phyloP scores from a whole-genome alignment of 176 grass and related monocot genomes.

The Carex cristatella region DNA sequence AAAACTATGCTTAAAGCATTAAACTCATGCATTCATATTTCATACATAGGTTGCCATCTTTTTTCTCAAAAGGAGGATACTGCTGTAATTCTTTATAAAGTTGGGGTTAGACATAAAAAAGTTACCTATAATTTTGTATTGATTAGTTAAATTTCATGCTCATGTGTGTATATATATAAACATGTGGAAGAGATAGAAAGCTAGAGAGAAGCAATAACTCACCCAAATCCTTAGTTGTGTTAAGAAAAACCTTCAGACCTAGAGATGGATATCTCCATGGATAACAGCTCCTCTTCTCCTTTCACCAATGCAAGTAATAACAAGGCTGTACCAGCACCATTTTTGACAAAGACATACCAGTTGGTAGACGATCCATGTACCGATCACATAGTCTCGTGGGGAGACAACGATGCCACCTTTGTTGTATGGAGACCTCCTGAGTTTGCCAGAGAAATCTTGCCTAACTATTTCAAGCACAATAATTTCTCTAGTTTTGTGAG shows the following conservation, averaged over 20 bases:
- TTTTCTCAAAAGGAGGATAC: background rate
- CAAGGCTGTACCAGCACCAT: slow-evolving; percentile 77
- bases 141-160: slow-evolving; percentile 6
- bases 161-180: slow-evolving; percentile 45
- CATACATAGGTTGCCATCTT: background rate
- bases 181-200: slow-evolving; percentile 40
- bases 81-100: background rate
- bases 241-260: slow-evolving; percentile 28
- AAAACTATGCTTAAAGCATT: background rate
- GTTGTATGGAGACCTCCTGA: slow-evolving; percentile 89
- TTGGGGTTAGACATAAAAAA: background rate
- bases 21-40: background rate
- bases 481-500: slow-evolving; percentile 99
- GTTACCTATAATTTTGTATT: background rate
- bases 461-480: slow-evolving; percentile 99
- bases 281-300: slow-evolving; percentile 29
- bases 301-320: background rate
- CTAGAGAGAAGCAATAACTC: slow-evolving; percentile 35
- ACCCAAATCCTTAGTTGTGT: slow-evolving; percentile 43
- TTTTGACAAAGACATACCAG: slow-evolving; percentile 95
- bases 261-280: slow-evolving; percentile 70
- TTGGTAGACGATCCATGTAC: slow-evolving; percentile 97
- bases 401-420: slow-evolving; percentile 75
- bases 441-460: slow-evolving; percentile 86
- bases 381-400: slow-evolving; percentile 97